Evolutionary conservation across 2,329 filamentous ascomycete species (phyloP), one percentile per base, ranked within the genome.

Genomic region (Fusarium newnesense): DNA sequence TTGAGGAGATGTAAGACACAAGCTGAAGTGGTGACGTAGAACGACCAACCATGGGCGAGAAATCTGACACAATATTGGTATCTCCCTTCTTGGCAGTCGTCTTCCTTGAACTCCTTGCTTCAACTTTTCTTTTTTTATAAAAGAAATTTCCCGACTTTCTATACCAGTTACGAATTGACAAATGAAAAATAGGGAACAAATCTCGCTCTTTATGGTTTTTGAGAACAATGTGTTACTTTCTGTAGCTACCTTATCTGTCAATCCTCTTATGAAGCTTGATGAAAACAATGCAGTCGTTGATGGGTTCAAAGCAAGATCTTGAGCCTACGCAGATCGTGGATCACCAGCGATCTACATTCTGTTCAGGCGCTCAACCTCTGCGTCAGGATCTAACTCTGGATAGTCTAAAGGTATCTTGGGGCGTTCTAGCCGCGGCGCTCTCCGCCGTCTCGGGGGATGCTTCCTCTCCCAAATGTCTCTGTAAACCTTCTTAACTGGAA

Each of bases 401-500:
- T 59, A 59, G 19, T 59, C 56, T 4, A 50, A 49, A 9, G 56
- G 37, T 21, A 9, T 30, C 19, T 50, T 50, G 2, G 56, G 30
- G 26, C 56, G 24, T 24, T 49, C 24, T 7, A 49, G 21, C 16
- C 56, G 56, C 16, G 43, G 56, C 24, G 26, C 16, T 9, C 56
- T 59, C 24, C 32, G 3, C 19, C 28, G 43, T 19, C 24, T 9
- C 15, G 24, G 56, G 11, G 32, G 24, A 13, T 37, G 46, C n/a
- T 71, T 71, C n/a, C 67, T 50, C 42, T 72, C 69, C 67, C 67
- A 72, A 28, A 60, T 39, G 8, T 70, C 67, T 57, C 58, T 39
- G 36, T 60, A 67, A 12, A 72, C 66, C 2, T 50, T 42, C 9
- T 58, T 50, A 16, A 57, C 24, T 26, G 54, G 42, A 47, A 72